Evolutionary conservation across 78 protist species (phyloP), one percentile per base, ranked within the genome.

Genomic region (Guillardia theta): DNA sequence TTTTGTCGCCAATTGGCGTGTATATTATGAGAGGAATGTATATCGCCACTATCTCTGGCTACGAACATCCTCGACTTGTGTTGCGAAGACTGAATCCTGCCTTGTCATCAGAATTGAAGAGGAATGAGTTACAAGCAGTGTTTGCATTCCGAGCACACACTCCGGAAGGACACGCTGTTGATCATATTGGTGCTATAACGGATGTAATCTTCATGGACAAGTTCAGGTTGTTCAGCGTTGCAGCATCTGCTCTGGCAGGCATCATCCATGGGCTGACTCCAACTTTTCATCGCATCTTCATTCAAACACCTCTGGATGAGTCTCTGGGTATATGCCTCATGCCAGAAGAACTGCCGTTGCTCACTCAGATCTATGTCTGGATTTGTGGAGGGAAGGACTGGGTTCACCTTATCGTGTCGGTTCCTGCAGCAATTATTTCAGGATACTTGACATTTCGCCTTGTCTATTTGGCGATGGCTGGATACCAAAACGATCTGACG

Each of bases 121-220:
- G 10, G 83, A 70, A 78, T 36, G 90, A 78, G 53, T 30, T 78
- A 46, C 90, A 30, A 0, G 90, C 90, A 0, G 24, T 43, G 1
- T 78, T 78, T 8, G 90, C 90, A 27, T 78, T 78, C 50, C 90
- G 90, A 36, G 45, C 90, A 3, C 90, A 78, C 90, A 78, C 90
- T 1, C 90, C 90, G 43, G 90, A 78, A 50, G 90, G 90, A 4
- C 90, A 78, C 48, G 24, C 24, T 9, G 90, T 78, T 3, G 48
- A 78, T 18, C 45, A 78, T 8, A 37, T 78, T 19, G 90, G 83
- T 33, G 36, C 83, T 24, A 24, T 18, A 12, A 1, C 83, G 46
- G 36, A 18, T 24, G 41, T 70, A 10, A 1, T 70, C 6, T 12
- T 64, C 78, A n/a, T n/a, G n/a, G n/a, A n/a, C n/a, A n/a, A n/a